Conservation (phyloP, 805 yeast species). For the Komagataella ulmi region DNA sequence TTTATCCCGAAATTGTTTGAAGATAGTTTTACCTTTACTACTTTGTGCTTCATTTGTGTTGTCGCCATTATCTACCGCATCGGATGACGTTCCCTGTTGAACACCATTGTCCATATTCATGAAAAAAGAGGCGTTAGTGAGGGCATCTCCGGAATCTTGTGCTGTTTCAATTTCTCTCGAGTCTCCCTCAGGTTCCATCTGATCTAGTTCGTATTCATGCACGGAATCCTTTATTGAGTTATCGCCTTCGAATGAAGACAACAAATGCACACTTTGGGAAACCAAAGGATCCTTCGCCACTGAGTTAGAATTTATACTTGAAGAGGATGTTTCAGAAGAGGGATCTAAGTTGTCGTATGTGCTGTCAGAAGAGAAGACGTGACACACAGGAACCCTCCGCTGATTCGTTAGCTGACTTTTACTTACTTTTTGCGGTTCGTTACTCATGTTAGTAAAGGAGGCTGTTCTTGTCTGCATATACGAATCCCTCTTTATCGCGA, state of each 20-base stretch:
- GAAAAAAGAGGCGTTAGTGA: background rate
- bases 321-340: background rate
- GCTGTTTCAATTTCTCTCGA: background rate
- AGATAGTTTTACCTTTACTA: background rate
- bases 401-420: background rate
- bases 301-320: background rate
- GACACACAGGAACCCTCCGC: background rate
- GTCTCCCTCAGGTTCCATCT: background rate
- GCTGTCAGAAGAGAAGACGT: background rate
- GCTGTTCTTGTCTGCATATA: background rate
- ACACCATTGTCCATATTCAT: background rate
- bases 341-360: background rate
- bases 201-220: background rate
- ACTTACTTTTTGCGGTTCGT: background rate
- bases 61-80: background rate
- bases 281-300: background rate
- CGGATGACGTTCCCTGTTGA: background rate
- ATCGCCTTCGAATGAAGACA: constrained; percentile 7
- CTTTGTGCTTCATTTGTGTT: background rate
- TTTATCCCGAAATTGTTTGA: background rate
- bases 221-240: constrained; percentile 1
- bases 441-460: background rate
- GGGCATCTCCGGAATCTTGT: background rate
- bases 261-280: constrained; percentile 1
- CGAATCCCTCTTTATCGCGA: background rate